Base-by-base conservation (phyloP, 495 filamentous ascomycete genomes). In the Pseudevernia furfuracea region DNA sequence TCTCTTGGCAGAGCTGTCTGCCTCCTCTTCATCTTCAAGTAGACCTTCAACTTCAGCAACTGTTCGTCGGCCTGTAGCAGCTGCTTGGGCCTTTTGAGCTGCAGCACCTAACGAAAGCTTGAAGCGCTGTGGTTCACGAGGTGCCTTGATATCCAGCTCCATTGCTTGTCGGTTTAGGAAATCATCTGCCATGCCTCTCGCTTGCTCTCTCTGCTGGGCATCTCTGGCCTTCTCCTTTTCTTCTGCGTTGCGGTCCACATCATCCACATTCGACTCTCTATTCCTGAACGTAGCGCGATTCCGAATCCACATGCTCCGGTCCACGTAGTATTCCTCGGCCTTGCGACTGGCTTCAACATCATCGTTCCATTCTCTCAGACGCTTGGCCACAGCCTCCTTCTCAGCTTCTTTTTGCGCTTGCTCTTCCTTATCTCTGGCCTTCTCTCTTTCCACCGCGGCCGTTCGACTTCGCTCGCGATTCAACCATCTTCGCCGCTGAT, bases 41-140 rank as follows among this genome's bases (percentile, higher is more conserved):
- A 99, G 77, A 17, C 89, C 90, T 77, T 97, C 95, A 38, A 97
- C 89, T 74, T 96, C 95, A 60, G 92, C 93, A 48, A 92, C 87
- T 3, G 90, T 96, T 58, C 92, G 87, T 49, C 90, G 78, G n/a
- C 85, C 82, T 10, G 80, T 80, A 1, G 81, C 76, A 36, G 87
- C 84, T 66, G 88, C 85, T 41, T 89, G 86, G 46, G 87, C 87
- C 67, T 87, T 91, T 73, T 91, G 88, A 0, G 92, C 92, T 1
- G 90, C 90, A 6, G 90, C 89, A 61, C 92, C 91, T 46, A 98
- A 88, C 1, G 91, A 95, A 39, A 98, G 81, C 76, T 95, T 97
- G 84, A 98, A 96, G 58, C 87, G 89, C 73, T 91, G 87, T 0
- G 90, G 88, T 67, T 93, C 90, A 43, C 80, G 76, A 12, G 87